phyloP scores from a whole-genome alignment of 129 eudicot species.

The Solidago caesia region DNA sequence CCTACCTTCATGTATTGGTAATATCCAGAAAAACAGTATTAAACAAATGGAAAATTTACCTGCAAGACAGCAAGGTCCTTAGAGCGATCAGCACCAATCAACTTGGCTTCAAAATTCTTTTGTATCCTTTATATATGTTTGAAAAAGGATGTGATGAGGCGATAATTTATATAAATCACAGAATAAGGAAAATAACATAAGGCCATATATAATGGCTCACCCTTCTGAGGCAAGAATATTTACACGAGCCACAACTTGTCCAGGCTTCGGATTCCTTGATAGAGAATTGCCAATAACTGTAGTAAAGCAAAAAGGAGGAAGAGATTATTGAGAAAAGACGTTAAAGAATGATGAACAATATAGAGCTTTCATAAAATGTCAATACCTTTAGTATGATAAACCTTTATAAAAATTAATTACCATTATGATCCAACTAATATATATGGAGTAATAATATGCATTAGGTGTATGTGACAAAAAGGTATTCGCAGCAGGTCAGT shows the following conservation, averaged over 20 bases:
- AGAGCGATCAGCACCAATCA: constrained; percentile 93
- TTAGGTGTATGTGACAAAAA: background rate
- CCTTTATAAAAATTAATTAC: background rate
- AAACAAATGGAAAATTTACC: constrained; percentile 36
- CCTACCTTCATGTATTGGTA: background rate
- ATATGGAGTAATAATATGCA: too few relatives aligned
- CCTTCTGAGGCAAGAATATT: constrained; percentile 93
- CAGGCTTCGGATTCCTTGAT: constrained; percentile 79
- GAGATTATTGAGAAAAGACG: background rate
- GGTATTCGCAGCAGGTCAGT: background rate
- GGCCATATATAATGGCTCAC: constrained; percentile 37
- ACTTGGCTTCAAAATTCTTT: constrained; percentile 88
- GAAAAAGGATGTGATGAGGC: constrained; percentile 14
- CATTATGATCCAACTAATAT: too few relatives aligned
- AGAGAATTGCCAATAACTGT: constrained; percentile 91
- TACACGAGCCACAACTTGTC: constrained; percentile 92
- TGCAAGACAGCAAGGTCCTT: constrained; percentile 98
- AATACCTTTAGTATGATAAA: background rate
- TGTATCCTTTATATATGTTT: constrained; percentile 58
- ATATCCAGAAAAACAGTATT: background rate
- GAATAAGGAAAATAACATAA: background rate
- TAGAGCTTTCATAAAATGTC: background rate
- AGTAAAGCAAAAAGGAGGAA: background rate
- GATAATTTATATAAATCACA: background rate
- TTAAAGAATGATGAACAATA: background rate